A percentile compares a stretch with the other conserved stretches of the same genome.
These are phyloP conservation scores for Piloderma croceum DNA, from an alignment of 768 basidiomycete genomes.

Conservation along the genomic window DNA sequence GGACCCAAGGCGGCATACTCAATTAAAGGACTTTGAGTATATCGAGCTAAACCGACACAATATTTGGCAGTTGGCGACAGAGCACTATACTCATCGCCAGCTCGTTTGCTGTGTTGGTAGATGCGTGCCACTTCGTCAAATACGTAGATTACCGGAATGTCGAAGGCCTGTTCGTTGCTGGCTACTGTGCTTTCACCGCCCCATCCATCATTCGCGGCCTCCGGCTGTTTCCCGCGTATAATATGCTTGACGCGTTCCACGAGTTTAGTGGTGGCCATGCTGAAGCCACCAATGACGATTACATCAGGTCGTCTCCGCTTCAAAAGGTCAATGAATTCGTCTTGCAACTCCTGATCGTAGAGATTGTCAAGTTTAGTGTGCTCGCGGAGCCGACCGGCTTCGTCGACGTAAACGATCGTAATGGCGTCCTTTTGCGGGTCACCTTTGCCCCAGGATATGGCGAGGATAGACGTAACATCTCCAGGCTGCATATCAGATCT, in stretches of 20 bases:
- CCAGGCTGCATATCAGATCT: slow-evolving; percentile 61
- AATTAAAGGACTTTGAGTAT: slow-evolving; percentile 88
- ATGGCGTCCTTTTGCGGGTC: slow-evolving; percentile 90
- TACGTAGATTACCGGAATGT: slow-evolving; percentile 76
- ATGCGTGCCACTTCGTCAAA: slow-evolving; percentile 90
- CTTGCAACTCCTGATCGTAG: slow-evolving; percentile 56
- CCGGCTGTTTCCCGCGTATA: slow-evolving; percentile 27
- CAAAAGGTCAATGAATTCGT: slow-evolving; percentile 79
- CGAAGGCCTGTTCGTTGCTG: slow-evolving; percentile 39
- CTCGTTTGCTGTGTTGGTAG: slow-evolving; percentile 87
- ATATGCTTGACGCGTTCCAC: slow-evolving; percentile 59
- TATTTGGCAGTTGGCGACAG: slow-evolving; percentile 80
- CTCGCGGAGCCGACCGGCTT: slow-evolving; percentile 86
- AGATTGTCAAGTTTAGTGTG: slow-evolving; percentile 87
- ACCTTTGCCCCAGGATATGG: slow-evolving; percentile 92
- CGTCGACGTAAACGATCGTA: slow-evolving; percentile 78
- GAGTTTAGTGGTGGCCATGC: slow-evolving; percentile 71
- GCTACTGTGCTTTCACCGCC: slow-evolving; percentile 18
- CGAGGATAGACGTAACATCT: slow-evolving; percentile 73
- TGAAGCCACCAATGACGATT: slow-evolving; percentile 86
- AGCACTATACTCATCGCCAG: slow-evolving; percentile 75
- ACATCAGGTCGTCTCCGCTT: slow-evolving; percentile 81
- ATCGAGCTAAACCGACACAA: slow-evolving; percentile 90
- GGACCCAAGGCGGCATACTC: slow-evolving; percentile 88
- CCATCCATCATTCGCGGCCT: slow-evolving; percentile 23